phyloP scores from a whole-genome alignment of 2,329 filamentous ascomycete species.

The Diaporthe citrichinensis region DNA sequence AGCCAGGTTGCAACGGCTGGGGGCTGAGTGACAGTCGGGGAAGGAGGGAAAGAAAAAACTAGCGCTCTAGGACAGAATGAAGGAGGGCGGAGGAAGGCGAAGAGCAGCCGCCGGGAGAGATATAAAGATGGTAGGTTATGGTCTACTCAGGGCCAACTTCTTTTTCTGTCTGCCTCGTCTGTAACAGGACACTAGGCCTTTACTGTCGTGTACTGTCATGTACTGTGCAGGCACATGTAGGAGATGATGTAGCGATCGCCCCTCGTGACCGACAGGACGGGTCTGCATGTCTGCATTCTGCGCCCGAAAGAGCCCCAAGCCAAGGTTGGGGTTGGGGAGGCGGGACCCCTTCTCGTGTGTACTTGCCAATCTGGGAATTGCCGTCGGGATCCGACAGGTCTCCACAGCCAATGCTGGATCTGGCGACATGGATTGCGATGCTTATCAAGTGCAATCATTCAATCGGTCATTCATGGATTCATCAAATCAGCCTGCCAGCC shows the following conservation, averaged over 20 bases:
- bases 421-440: constrained; percentile 5
- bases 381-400: constrained; percentile 2
- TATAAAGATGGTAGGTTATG: not conserved
- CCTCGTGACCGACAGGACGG: constrained; percentile 14
- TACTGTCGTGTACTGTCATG: not conserved
- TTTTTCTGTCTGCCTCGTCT: not conserved
- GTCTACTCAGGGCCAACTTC: not conserved
- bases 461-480: constrained; percentile 34
- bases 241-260: constrained; percentile 40
- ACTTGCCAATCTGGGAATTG: constrained; percentile 38
- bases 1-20: not conserved
- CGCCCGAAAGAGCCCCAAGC: constrained; percentile 1
- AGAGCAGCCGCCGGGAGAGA: constrained; percentile 7
- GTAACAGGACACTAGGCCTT: not conserved
- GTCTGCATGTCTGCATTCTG: not conserved
- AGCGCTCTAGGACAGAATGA: not conserved
- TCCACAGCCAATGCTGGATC: not conserved
- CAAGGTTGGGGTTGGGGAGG: constrained; percentile 12
- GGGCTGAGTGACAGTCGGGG: not conserved
- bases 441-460: constrained; percentile 26
- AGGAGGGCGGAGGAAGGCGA: not conserved
- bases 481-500: constrained; percentile 4
- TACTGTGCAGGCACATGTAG: constrained; percentile 16
- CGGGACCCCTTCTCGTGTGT: constrained; percentile 38
- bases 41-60: not conserved